Evolutionary conservation across 208 protist species (phyloP), one percentile per base, ranked within the genome.

Genomic region (Leishmania arabica): DNA sequence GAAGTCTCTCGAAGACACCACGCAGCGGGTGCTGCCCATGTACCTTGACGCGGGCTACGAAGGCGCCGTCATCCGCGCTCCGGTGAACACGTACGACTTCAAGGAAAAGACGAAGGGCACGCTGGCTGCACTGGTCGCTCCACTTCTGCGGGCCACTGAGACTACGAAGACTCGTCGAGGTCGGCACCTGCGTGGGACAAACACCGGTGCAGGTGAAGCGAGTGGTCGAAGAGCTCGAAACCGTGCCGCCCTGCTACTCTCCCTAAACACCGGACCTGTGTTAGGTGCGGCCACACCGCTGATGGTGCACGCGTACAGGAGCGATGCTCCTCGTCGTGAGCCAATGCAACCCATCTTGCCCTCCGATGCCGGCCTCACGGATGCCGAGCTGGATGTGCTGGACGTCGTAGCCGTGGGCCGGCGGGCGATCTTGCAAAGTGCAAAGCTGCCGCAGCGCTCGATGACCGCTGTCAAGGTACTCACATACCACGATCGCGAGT

Each of bases 51-150:
- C 62, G 37, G 87, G 90, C 75, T 97, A 94, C 88, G 95, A 97
- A 75, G 95, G 95, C 31, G 93, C 93, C 56, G 95, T 97, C 17
- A 77, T 96, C 49, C 95, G 95, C 45, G 89, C 84, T 31, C 89
- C 93, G 3, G 75, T 88, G 56, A 97, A 97, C 73, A 79, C 92
- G 37, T 97, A 97, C 81, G 91, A 91, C 58, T 87, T 95, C 69
- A 85, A 83, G 51, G 91, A 96, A 80, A 96, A 95, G 86, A 71
- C 77, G 49, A 91, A 90, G 58, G 91, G 90, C 60, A 87, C 84
- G 11, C 69, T 97, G 13, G 66, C 77, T 0, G 79, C 77, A 11
- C 79, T 97, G 31, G 72, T 94, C 11, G 81, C 83, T 3, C 86
- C 91, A 2, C 84, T 93, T 21, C 65, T 88, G 56, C 76, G 45